These are phyloP conservation scores for Trametes hirsuta DNA, from an alignment of 1,284 basidiomycete genomes.

Conservation along the genomic window DNA sequence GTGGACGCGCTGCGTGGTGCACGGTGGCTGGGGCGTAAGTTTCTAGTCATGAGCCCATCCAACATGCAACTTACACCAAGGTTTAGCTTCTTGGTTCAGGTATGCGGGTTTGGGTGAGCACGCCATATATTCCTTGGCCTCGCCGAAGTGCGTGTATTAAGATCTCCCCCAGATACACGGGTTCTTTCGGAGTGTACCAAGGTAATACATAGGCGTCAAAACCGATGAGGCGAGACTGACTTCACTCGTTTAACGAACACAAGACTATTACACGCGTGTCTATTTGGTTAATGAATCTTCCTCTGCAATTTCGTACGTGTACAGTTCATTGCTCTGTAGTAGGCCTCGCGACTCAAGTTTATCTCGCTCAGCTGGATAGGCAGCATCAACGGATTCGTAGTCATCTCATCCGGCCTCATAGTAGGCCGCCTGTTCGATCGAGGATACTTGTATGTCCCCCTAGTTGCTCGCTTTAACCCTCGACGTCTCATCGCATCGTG, in stretches of 20 bases:
- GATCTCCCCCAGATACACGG: constrained; percentile 41
- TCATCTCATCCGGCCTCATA: constrained; percentile 34
- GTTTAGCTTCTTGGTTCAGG: constrained; percentile 23
- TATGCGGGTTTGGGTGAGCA: constrained; percentile 30
- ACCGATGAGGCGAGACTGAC: neutral
- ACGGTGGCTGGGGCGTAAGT: constrained; percentile 14
- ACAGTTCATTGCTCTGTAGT: constrained; percentile 18
- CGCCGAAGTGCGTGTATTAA: constrained; percentile 31
- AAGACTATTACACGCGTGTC: constrained; percentile 20
- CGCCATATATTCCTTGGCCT: constrained; percentile 3
- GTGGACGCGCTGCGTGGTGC: constrained; percentile 8
- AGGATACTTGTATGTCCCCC: constrained; percentile 26
- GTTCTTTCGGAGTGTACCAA: constrained; percentile 52
- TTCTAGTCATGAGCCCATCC: neutral
- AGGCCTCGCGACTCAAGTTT: neutral
- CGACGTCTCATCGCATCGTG: neutral
- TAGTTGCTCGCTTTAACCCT: neutral
- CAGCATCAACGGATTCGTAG: constrained; percentile 40
- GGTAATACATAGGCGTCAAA: constrained; percentile 26
- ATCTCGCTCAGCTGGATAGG: constrained; percentile 46
- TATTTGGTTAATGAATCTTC: constrained; percentile 24
- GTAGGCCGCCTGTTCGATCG: constrained; percentile 36
- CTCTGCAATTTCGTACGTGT: constrained; percentile 40
- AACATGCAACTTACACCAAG: constrained; percentile 28
- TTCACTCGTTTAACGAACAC: neutral